Conservation (phyloP, 345 rosid species). For the Microcos paniculata region DNA sequence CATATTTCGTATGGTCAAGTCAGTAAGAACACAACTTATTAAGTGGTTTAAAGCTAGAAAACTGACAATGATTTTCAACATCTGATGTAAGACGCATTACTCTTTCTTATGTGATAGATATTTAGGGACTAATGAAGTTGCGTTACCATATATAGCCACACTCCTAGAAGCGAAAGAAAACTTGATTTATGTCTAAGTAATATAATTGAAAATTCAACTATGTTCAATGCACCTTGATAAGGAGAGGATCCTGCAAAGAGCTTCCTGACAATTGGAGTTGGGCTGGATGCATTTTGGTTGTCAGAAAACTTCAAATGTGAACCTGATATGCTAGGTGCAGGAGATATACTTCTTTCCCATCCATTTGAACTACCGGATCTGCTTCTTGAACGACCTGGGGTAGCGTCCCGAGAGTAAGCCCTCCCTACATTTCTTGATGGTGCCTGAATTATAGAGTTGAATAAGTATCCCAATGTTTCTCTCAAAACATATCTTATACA, state of each 20-base stretch:
- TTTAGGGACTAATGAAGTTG: neutral
- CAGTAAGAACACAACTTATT: conserved; percentile 2
- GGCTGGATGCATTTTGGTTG: conserved; percentile 31
- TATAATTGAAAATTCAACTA: neutral
- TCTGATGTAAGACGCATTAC: neutral
- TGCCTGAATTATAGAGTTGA: conserved; percentile 31
- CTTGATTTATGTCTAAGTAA: neutral
- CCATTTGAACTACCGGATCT: conserved; percentile 57
- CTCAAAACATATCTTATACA: neutral
- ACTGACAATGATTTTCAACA: neutral
- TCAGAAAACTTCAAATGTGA: conserved; percentile 34
- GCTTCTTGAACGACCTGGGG: conserved; percentile 54
- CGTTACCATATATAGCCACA: neutral
- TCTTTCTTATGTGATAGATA: neutral
- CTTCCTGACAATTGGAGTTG: conserved; percentile 40
- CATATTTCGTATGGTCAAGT: neutral
- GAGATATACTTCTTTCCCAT: conserved; percentile 41
- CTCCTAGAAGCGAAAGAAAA: neutral
- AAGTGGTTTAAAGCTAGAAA: neutral
- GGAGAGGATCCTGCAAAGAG: conserved; percentile 53
- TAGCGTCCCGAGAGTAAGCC: conserved; percentile 37
- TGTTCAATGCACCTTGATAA: conserved; percentile 33
- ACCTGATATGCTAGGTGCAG: conserved; percentile 30
- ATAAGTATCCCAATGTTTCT: neutral
- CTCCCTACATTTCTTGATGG: conserved; percentile 47